Conservation (phyloP, 768 basidiomycete genomes). For the Hypsizygus marmoreus region DNA sequence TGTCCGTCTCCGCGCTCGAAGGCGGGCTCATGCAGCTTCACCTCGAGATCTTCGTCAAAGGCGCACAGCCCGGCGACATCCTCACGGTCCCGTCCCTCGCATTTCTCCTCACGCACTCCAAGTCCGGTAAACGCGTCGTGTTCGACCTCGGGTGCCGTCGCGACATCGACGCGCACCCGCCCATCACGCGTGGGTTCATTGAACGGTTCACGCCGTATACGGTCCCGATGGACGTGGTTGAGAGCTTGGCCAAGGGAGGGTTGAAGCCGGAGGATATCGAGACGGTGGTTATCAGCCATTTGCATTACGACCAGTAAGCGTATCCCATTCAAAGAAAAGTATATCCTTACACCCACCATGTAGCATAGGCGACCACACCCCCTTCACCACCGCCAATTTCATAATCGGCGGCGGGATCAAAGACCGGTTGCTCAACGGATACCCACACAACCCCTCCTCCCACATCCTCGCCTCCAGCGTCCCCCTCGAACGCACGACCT, state of each 20-base stretch:
- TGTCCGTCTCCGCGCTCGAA: conserved; percentile 55
- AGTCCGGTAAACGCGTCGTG: conserved; percentile 36
- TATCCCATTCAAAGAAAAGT: no score
- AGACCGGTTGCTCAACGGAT: conserved; percentile 26
- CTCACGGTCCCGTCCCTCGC: conserved; percentile 45
- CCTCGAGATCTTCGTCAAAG: conserved; percentile 35
- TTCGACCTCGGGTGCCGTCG: conserved; percentile 61
- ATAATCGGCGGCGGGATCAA: conserved; percentile 45
- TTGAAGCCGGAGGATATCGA: conserved; percentile 41
- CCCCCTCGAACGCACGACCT: conserved; percentile 15
- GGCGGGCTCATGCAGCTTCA: conserved; percentile 44
- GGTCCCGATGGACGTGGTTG: conserved; percentile 40
- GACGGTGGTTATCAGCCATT: conserved; percentile 48
- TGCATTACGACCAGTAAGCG: conserved; percentile 60
- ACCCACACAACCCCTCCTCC: no score
- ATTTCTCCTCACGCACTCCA: conserved; percentile 52
- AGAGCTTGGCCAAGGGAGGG: conserved; percentile 51
- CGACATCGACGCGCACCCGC: conserved; percentile 44
- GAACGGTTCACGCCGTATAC: conserved; percentile 21
- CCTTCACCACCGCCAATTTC: conserved; percentile 48
- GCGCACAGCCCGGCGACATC: conserved; percentile 24
- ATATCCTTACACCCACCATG: no score
- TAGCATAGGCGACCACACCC: no score
- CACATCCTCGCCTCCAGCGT: no score
- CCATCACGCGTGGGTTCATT: conserved; percentile 31